A percentile compares a stretch with the other conserved stretches of the same genome.
These are phyloP conservation scores for Fusarium lyarnte DNA, from an alignment of 2,329 filamentous ascomycete genomes.

Conservation along the genomic window DNA sequence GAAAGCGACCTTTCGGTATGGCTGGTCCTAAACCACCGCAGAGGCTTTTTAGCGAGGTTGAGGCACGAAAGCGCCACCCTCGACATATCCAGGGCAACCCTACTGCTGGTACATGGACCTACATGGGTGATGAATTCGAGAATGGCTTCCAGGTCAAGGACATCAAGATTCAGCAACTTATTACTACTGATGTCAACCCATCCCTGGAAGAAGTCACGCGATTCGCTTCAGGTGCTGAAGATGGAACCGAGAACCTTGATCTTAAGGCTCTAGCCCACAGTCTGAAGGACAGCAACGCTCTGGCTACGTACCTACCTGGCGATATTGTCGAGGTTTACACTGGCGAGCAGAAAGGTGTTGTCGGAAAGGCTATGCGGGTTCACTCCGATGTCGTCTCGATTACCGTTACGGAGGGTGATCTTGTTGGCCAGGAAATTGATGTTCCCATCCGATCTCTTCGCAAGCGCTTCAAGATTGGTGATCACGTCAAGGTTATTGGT, in stretches of 20 bases:
- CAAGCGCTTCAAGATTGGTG: constrained; percentile 91
- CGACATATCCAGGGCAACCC: constrained; percentile 71
- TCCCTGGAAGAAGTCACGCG: constrained; percentile 95
- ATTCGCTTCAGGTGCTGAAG: constrained; percentile 87
- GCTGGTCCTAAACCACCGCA: constrained; percentile 80
- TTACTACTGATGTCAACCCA: constrained; percentile 91
- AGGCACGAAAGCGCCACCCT: constrained; percentile 88
- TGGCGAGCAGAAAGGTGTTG: constrained; percentile 92
- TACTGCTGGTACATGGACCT: constrained; percentile 83
- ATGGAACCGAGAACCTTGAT: constrained; percentile 93
- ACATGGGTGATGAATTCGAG: constrained; percentile 88
- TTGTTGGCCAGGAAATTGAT: constrained; percentile 86
- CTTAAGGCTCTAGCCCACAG: constrained; percentile 90
- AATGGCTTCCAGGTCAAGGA: constrained; percentile 95
- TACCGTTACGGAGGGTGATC: constrained; percentile 81
- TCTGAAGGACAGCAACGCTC: constrained; percentile 82
- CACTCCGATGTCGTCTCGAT: constrained; percentile 93
- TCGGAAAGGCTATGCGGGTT: constrained; percentile 86
- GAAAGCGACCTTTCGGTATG: constrained; percentile 74
- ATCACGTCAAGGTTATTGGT: constrained; percentile 98
- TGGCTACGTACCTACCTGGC: constrained; percentile 87
- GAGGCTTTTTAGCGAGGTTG: constrained; percentile 89
- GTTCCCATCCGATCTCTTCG: constrained; percentile 91
- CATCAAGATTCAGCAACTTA: constrained; percentile 86
- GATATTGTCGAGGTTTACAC: constrained; percentile 97